phyloP scores from a whole-genome alignment of 768 basidiomycete genomes.

The Tubosaeta sp. region DNA sequence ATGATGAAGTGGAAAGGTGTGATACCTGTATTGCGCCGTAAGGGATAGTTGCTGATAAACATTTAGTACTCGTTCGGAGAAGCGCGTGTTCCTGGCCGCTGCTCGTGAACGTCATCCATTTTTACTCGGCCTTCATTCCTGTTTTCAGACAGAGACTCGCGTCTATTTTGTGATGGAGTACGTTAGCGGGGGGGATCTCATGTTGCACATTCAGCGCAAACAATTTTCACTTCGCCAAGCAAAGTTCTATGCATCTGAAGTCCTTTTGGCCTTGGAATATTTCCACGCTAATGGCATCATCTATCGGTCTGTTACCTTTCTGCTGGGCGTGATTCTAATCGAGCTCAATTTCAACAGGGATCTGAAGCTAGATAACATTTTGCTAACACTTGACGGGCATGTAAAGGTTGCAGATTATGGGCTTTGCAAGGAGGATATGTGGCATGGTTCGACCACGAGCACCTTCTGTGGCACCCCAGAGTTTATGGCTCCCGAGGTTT shows the following conservation, averaged over 20 bases:
- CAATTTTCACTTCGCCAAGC: slow-evolving; percentile 98
- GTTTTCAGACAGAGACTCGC: slow-evolving; percentile 99
- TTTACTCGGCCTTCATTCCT: slow-evolving; percentile 93
- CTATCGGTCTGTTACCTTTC: slow-evolving; percentile 66
- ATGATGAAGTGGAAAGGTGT: slow-evolving; percentile 98
- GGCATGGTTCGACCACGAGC: slow-evolving; percentile 91
- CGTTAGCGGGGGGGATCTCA: slow-evolving; percentile 96
- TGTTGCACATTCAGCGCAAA: slow-evolving; percentile 98
- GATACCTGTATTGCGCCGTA: slow-evolving; percentile 12
- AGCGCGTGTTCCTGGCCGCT: slow-evolving; percentile 96
- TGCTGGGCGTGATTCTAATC: neutral
- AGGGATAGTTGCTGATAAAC: slow-evolving; percentile 3
- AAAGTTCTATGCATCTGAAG: slow-evolving; percentile 98
- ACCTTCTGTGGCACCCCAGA: slow-evolving; percentile 99
- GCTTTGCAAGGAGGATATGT: slow-evolving; percentile 99
- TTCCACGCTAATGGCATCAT: slow-evolving; percentile 99
- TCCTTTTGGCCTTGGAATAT: slow-evolving; percentile 92
- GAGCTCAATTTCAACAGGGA: slow-evolving; percentile 51
- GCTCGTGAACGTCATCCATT: slow-evolving; percentile 97
- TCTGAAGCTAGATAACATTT: slow-evolving; percentile 96
- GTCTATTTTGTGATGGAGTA: slow-evolving; percentile 99
- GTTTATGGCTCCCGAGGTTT: slow-evolving; percentile 98
- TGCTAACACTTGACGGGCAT: slow-evolving; percentile 94
- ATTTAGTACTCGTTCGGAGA: slow-evolving; percentile 92
- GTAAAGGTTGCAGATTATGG: slow-evolving; percentile 99